A percentile compares a stretch with the other conserved stretches of the same genome.
Evolutionary conservation across 768 basidiomycete species (phyloP).

Genomic region (Hortiboletus campestris): DNA sequence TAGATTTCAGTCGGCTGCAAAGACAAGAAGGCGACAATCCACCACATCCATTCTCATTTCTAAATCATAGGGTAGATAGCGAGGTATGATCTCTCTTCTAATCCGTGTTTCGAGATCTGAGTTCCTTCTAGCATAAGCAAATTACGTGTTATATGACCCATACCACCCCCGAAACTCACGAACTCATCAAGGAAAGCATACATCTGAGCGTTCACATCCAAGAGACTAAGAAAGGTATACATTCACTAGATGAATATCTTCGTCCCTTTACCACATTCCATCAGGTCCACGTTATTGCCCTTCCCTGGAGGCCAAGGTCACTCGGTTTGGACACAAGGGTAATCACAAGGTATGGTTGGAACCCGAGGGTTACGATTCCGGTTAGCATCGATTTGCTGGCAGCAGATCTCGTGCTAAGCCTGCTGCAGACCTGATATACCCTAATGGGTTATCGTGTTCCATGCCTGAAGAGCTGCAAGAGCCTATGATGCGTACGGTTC

Average conservation of each 20-base stretch:
- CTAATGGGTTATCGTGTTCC: conserved; percentile 86
- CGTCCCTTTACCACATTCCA: neutral
- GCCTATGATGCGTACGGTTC: conserved; percentile 78
- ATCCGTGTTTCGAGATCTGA: neutral
- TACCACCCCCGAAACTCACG: conserved; percentile 73
- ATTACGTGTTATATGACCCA: conserved; percentile 67
- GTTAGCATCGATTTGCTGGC: conserved; percentile 35
- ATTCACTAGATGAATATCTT: neutral
- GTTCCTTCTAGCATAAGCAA: conserved; percentile 60
- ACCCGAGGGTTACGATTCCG: conserved; percentile 88
- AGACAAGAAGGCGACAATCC: conserved; percentile 64
- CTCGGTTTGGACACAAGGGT: conserved; percentile 70
- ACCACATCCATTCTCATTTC: conserved; percentile 74
- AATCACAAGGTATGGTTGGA: conserved; percentile 84
- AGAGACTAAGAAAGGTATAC: conserved; percentile 78
- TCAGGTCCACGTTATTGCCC: conserved; percentile 90
- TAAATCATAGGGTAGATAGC: conserved; percentile 68
- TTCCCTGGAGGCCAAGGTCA: conserved; percentile 83
- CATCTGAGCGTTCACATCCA: conserved; percentile 82
- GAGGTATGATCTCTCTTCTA: conserved; percentile 42
- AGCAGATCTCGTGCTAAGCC: neutral
- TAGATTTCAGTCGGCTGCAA: conserved; percentile 62
- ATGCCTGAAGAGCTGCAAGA: conserved; percentile 86
- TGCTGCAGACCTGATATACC: conserved; percentile 75
- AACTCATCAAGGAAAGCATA: conserved; percentile 71